phyloP scores from a whole-genome alignment of 2,329 filamentous ascomycete species.

The Verticillium tricorpus region DNA sequence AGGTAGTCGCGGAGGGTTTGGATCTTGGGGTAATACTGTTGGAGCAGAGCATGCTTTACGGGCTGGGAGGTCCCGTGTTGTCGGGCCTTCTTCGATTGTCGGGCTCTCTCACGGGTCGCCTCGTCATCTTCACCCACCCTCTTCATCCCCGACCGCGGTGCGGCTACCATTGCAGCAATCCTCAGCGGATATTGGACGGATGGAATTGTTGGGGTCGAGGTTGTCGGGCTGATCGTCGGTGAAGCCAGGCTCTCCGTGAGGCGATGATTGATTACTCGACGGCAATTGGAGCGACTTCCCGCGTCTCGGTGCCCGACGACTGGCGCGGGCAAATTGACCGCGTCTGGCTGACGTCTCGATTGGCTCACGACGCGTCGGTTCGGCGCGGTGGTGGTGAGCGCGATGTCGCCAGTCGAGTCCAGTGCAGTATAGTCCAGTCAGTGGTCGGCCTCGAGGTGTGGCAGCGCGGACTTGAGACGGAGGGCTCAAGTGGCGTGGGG shows the following conservation, averaged over 20 bases:
- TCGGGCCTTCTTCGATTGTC: conserved; percentile 3
- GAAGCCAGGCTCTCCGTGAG: not conserved
- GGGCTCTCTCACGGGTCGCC: not conserved
- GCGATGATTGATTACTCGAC: not conserved
- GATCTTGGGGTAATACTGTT: conserved; percentile 53
- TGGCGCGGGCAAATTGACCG: not conserved
- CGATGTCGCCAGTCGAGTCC: not conserved
- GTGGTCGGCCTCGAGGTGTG: not conserved
- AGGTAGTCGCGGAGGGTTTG: conserved; percentile 68
- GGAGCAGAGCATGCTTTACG: conserved; percentile 8
- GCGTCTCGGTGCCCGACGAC: not conserved
- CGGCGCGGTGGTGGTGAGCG: not conserved
- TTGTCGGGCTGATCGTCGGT: not conserved
- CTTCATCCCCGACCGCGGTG: not conserved
- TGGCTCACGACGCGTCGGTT: not conserved
- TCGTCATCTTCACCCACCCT: not conserved
- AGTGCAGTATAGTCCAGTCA: not conserved
- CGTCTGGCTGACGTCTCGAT: not conserved
- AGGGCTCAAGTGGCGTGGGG: not conserved
- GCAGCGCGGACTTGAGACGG: not conserved
- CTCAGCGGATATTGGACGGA: not conserved
- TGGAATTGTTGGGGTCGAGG: not conserved
- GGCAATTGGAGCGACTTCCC: not conserved
- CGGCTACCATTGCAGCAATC: not conserved
- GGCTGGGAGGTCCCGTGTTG: not conserved